Conservation (phyloP, 345 rosid species). For the Sisymbrium irio region DNA sequence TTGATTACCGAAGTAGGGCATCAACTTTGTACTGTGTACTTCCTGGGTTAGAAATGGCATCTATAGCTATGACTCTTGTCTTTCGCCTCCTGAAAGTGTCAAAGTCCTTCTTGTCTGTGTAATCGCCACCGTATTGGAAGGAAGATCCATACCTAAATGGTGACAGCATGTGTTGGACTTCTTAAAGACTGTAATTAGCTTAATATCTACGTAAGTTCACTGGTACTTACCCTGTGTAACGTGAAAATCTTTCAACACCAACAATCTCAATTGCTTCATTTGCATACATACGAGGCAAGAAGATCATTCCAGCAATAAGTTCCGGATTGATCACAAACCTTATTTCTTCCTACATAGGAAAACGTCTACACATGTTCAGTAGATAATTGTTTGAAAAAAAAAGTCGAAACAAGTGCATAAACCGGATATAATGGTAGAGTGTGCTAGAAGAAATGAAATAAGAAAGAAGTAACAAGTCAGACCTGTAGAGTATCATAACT, state of each 20-base stretch:
- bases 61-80: conserved; percentile 72
- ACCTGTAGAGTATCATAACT: conserved; percentile 63
- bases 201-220: background rate
- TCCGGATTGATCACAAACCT: conserved; percentile 91
- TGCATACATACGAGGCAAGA: conserved; percentile 82
- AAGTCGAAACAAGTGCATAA: too few species aligned
- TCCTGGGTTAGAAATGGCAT: conserved; percentile 64
- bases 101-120: conserved; percentile 49
- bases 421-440: background rate
- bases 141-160: conserved; percentile 73
- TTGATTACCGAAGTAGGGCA: conserved; percentile 50
- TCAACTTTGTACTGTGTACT: conserved; percentile 49
- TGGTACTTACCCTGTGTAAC: conserved; percentile 66
- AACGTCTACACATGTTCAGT: background rate
- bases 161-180: conserved; percentile 13
- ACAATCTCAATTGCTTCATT: conserved; percentile 86
- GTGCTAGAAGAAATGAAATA: background rate
- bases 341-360: conserved; percentile 71
- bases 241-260: conserved; percentile 81
- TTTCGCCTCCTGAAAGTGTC: conserved; percentile 60
- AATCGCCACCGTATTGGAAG: conserved; percentile 72
- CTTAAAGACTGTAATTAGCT: conserved; percentile 5
- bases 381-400: background rate
- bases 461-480: background rate
- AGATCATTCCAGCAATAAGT: conserved; percentile 81